Evolutionary conservation across 345 rosid species (phyloP), one percentile per base, ranked within the genome.

Genomic region (Streptanthus diversifolius): DNA sequence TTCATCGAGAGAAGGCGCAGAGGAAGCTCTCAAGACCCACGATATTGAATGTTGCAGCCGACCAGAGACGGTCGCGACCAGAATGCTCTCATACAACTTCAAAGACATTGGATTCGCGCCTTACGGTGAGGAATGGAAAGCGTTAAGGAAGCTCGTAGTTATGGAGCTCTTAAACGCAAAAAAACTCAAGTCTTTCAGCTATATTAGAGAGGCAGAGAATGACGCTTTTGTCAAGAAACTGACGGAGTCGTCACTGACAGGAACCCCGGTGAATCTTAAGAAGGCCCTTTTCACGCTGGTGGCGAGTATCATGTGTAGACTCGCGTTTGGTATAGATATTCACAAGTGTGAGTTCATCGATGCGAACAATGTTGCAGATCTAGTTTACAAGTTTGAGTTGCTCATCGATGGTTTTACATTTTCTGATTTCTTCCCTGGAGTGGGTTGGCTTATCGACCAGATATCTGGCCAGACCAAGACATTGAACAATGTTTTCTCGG

Each of bases 1-100:
- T 58, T 78, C 85, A 5, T 85, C 87, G 0, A 74, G 78, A 8
- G 81, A 75, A 36, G 82, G 80, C 0, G 88, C 88, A 7, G 72
- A 61, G 19, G 60, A 77, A 32, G 79, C 74, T 27, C 70, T 82
- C 11, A 82, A 78, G 22, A 40, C 14, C 15, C 78, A 82, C 2
- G 90, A 77, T 21, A 52, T 35, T 0, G 75, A 68, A 24, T 79
- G 81, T 22, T 79, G 80, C 17, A 83, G 62, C 63, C 68, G 87
- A 41, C 87, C 86, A 13, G 35, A 4, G 3, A 22, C 66, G 14
- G 59, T 68, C 0, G 73, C 64, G 21, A 30, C 37, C 2, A 63
- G 80, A 35, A 70, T 39, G 44, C 48, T 83, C 56, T 37, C 81
- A 0, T 79, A 81, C 73, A 73, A 81, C 36, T 76, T n/a, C 22